Evolutionary conservation across 2,329 filamentous ascomycete species (phyloP).

Genomic region (Claviceps cyperi): DNA sequence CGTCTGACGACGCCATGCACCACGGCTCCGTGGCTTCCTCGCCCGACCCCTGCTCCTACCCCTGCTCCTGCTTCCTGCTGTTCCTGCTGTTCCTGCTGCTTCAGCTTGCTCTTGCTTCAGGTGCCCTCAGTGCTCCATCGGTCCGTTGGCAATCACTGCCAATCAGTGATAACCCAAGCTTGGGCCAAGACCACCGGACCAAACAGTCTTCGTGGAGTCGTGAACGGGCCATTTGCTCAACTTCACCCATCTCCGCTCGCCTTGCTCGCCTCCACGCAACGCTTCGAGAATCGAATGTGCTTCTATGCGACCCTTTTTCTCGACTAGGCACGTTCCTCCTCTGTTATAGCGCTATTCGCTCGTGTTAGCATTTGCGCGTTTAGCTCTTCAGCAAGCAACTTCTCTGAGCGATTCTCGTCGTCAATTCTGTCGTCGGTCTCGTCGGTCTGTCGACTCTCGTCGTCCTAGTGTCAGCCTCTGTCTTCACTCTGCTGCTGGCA

Average conservation of each 20-base stretch:
- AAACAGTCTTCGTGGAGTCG: background rate
- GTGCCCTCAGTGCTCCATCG: background rate
- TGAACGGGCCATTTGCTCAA: background rate
- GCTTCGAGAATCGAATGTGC: background rate
- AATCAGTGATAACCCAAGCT: background rate
- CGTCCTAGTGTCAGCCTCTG: background rate
- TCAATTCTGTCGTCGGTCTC: too few relatives aligned
- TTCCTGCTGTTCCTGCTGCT: background rate
- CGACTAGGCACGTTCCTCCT: background rate
- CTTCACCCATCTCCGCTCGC: conserved; percentile 1
- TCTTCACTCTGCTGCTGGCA: background rate
- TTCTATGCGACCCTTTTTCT: background rate
- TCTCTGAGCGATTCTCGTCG: background rate
- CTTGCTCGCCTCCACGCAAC: background rate
- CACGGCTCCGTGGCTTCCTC: background rate
- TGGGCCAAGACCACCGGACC: background rate
- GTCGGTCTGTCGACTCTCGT: background rate
- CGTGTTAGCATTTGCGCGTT: background rate
- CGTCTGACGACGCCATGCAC: too few relatives aligned
- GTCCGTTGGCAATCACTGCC: background rate
- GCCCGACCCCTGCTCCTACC: background rate
- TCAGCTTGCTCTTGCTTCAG: background rate
- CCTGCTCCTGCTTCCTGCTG: background rate
- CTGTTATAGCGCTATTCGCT: background rate
- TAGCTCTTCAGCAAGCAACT: background rate